phyloP scores from a whole-genome alignment of 2,329 filamentous ascomycete species.

The Pseudocercospora crystallina region DNA sequence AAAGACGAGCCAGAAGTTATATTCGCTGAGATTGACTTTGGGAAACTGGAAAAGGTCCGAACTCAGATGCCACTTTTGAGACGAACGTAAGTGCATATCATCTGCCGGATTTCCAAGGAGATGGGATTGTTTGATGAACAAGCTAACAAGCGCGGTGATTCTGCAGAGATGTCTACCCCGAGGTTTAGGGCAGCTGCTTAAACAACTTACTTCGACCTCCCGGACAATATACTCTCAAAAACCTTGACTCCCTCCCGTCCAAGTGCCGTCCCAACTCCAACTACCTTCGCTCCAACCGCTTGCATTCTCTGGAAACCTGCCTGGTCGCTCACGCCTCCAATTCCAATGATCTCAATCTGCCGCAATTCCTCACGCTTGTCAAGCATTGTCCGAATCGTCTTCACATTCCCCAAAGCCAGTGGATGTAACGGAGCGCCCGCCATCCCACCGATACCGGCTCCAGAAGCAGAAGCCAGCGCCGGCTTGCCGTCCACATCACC shows the following conservation, averaged over 20 bases:
- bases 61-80: slow-evolving; percentile 38
- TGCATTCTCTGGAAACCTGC: slow-evolving; percentile 66
- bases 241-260: slow-evolving; percentile 62
- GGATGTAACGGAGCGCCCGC: slow-evolving; percentile 72
- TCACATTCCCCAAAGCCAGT: slow-evolving; percentile 72
- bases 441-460: slow-evolving; percentile 66
- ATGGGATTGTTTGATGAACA: slow-evolving; percentile 11
- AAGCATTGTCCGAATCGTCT: slow-evolving; percentile 62
- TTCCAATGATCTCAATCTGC: slow-evolving; percentile 65
- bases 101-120: not conserved
- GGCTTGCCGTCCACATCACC: slow-evolving; percentile 27
- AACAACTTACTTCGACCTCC: not conserved
- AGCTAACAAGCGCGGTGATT: slow-evolving; percentile 7
- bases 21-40: slow-evolving; percentile 40
- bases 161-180: slow-evolving; percentile 31
- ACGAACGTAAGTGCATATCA: slow-evolving; percentile 33
- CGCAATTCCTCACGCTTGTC: slow-evolving; percentile 51
- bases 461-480: slow-evolving; percentile 53
- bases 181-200: slow-evolving; percentile 23
- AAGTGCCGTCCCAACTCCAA: slow-evolving; percentile 69
- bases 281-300: slow-evolving; percentile 63
- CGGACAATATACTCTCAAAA: slow-evolving; percentile 58
- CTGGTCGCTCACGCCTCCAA: slow-evolving; percentile 68
- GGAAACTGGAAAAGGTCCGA: slow-evolving; percentile 38
- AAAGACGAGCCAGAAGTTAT: slow-evolving; percentile 44